Base-by-base conservation (phyloP, 129 eudicot species). In the Deinandra increscens region DNA sequence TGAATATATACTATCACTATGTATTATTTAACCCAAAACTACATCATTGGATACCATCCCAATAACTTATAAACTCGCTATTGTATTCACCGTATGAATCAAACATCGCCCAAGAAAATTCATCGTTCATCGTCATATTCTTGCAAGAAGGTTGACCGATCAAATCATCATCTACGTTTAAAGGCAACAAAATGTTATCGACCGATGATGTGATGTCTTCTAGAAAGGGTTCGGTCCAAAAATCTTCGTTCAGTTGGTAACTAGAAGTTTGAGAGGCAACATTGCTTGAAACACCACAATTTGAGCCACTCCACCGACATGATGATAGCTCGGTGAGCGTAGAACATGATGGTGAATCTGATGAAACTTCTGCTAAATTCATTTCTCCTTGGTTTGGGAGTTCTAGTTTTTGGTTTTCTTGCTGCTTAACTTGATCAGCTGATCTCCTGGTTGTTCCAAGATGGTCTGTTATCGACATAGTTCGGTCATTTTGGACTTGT, bases 191-290 rank as follows among this genome's bases (percentile, higher is more conserved):
- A 20, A 29, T 48, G 17, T 18, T 48, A 60, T 72, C 69, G 4
- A 72, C 1, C 0, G 77, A 45, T 8, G 51, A 60, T 38, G 69
- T 31, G 69, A 72, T 73, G 34, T 73, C 71, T 1, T 41, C 43
- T 38, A 73, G 50, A 51, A 73, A 73, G 3, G 71, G 63, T 14
- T 74, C 78, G 6, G 14, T 39, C 78, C 78, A 74, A 6, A 64
- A 50, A 64, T 53, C 65, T 14, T 19, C 64, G 1, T n/a, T n/a
- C n/a, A n/a, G n/a, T n/a, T n/a, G n/a, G n/a, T n/a, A n/a, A n/a
- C n/a, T n/a, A n/a, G 18, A 14, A 14, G 13, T 20, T 51, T 51
- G 59, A 18, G 59, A 51, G 12, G 12, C 49, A 33, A 10, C 19
- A 44, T 60, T 45, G 9, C 60, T 64, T 31, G 54, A 18, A 73